phyloP scores from a whole-genome alignment of 1,139 yeast genomes.

The Blastobotrys malaysiensis region DNA sequence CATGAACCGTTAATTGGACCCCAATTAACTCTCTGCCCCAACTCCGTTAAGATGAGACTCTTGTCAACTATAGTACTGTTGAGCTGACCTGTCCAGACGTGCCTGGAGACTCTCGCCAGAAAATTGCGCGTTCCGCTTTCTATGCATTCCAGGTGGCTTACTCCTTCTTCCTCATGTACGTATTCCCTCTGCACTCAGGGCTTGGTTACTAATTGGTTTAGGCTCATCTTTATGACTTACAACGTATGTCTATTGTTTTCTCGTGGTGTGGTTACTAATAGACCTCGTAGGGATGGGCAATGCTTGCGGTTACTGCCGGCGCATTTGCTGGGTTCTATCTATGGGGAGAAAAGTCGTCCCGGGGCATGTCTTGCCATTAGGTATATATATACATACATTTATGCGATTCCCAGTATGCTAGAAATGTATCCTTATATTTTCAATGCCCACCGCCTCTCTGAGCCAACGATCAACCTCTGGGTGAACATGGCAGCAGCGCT shows the following conservation, averaged over 20 bases:
- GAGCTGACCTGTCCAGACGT: neutral
- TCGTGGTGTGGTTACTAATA: neutral
- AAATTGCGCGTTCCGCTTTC: conserved; percentile 32
- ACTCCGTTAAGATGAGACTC: neutral
- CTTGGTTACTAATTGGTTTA: conserved; percentile 7
- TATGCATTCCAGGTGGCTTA: conserved; percentile 74
- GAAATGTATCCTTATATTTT: neutral
- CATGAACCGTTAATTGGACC: neutral
- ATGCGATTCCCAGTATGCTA: too few species aligned
- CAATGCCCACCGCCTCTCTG: neutral
- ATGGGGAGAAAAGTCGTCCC: conserved; percentile 46
- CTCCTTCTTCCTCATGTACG: conserved; percentile 64
- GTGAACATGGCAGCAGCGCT: neutral
- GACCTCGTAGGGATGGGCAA: conserved; percentile 55
- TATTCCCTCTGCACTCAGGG: conserved; percentile 1
- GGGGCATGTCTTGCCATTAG: conserved; percentile 49
- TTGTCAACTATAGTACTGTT: neutral
- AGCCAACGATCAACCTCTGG: neutral
- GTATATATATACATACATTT: neutral
- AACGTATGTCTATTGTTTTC: conserved; percentile 34
- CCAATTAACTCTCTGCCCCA: neutral
- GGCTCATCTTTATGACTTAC: conserved; percentile 72
- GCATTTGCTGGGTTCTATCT: conserved; percentile 60
- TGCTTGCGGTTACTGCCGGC: conserved; percentile 66
- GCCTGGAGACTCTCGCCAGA: conserved; percentile 6